Evolutionary conservation across 495 filamentous ascomycete species (phyloP).

Genomic region (Pseudevernia furfuracea): DNA sequence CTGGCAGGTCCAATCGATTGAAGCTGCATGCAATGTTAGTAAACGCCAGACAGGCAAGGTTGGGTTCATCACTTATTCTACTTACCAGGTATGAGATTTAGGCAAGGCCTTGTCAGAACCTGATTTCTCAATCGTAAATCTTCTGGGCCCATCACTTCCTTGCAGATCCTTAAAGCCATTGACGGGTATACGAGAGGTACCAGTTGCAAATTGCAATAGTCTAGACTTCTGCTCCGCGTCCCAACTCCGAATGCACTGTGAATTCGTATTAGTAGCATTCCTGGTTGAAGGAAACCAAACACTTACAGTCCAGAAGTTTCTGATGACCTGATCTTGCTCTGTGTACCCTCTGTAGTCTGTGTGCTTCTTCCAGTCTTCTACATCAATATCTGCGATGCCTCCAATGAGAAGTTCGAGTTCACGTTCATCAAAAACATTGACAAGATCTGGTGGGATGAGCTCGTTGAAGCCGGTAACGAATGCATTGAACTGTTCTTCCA

Average conservation of each 20-base stretch:
- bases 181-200: slow-evolving; percentile 94
- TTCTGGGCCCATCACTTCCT: slow-evolving; percentile 86
- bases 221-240: slow-evolving; percentile 97
- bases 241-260: slow-evolving; percentile 74
- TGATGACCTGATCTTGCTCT: slow-evolving; percentile 90
- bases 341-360: slow-evolving; percentile 99
- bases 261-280: slow-evolving; percentile 16
- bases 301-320: slow-evolving; percentile 94
- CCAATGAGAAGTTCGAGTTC: slow-evolving; percentile 95
- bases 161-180: slow-evolving; percentile 99
- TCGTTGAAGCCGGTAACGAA: slow-evolving; percentile 98
- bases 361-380: slow-evolving; percentile 99
- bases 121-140: slow-evolving; percentile 97
- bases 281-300: neutral
- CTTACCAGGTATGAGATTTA: slow-evolving; percentile 96
- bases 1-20: slow-evolving; percentile 92
- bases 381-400: slow-evolving; percentile 98
- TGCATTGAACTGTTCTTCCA: slow-evolving; percentile 95
- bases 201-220: slow-evolving; percentile 92
- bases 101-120: slow-evolving; percentile 83
- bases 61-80: slow-evolving; percentile 26
- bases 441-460: slow-evolving; percentile 88
- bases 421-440: slow-evolving; percentile 98
- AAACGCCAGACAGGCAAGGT: slow-evolving; percentile 8
- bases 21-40: slow-evolving; percentile 50